phyloP scores from a whole-genome alignment of 2,329 filamentous ascomycete species.

The Xylogone sp. region DNA sequence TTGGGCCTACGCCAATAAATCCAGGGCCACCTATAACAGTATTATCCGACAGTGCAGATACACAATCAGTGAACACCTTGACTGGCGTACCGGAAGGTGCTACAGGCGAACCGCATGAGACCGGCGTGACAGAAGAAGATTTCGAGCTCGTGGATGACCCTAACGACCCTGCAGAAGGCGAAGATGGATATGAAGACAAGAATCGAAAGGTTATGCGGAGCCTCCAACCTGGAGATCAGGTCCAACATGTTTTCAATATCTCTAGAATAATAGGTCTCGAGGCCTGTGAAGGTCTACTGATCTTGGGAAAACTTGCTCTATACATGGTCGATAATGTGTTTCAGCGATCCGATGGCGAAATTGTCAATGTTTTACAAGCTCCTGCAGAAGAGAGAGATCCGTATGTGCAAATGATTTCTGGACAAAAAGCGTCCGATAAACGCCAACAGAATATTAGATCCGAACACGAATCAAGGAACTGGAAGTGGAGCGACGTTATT shows the following conservation, averaged over 20 bases:
- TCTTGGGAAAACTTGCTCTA: slow-evolving; percentile 85
- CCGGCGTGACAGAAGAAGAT: slow-evolving; percentile 64
- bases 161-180: slow-evolving; percentile 71
- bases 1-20: not conserved
- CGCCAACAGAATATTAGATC: slow-evolving; percentile 50
- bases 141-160: slow-evolving; percentile 96
- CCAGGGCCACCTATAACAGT: not conserved
- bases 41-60: not conserved
- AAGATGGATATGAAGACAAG: slow-evolving; percentile 88
- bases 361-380: slow-evolving; percentile 94
- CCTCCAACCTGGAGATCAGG: slow-evolving; percentile 82
- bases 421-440: slow-evolving; percentile 58
- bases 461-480: slow-evolving; percentile 82
- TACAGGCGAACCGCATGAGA: slow-evolving; percentile 14
- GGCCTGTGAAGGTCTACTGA: slow-evolving; percentile 87
- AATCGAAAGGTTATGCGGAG: slow-evolving; percentile 97
- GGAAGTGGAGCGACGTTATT: slow-evolving; percentile 92
- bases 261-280: slow-evolving; percentile 92
- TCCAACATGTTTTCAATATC: slow-evolving; percentile 92
- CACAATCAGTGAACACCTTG: not conserved
- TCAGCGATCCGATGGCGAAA: slow-evolving; percentile 90
- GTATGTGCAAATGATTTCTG: slow-evolving; percentile 90
- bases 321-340: slow-evolving; percentile 98
- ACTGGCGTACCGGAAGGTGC: slow-evolving; percentile 10
- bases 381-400: slow-evolving; percentile 89